A percentile compares a stretch with the other conserved stretches of the same genome.
Conservation (phyloP, 2,329 filamentous ascomycete genomes). For the Ascochyta koolunga region DNA sequence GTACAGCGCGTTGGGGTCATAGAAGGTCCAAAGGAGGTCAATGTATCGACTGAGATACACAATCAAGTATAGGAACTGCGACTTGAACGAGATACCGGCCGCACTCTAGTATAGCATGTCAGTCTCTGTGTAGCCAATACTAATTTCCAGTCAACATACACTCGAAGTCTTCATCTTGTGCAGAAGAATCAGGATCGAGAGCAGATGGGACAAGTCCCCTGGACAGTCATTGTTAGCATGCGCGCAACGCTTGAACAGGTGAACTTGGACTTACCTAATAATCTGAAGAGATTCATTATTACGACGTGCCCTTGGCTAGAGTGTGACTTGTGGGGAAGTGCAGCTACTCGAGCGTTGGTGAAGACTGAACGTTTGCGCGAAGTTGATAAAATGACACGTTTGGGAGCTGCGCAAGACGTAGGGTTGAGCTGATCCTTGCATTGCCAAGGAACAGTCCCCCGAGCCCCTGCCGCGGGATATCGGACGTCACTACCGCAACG, state of each 20-base stretch:
- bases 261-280: slow-evolving; percentile 61
- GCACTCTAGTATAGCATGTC: slow-evolving; percentile 66
- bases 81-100: slow-evolving; percentile 98
- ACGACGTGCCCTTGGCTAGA: slow-evolving; percentile 29
- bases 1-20: slow-evolving; percentile 72
- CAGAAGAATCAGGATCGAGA: slow-evolving; percentile 91
- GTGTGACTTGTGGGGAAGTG: slow-evolving; percentile 22
- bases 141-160: slow-evolving; percentile 59
- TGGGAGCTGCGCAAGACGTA: slow-evolving; percentile 33
- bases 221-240: slow-evolving; percentile 31
- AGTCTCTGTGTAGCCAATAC: not conserved
- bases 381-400: slow-evolving; percentile 47
- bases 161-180: slow-evolving; percentile 93
- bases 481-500: slow-evolving; percentile 25
- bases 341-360: slow-evolving; percentile 22
- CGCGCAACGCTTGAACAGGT: slow-evolving; percentile 17
- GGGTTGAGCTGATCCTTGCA: slow-evolving; percentile 39
- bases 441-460: slow-evolving; percentile 25
- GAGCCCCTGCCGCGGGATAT: slow-evolving; percentile 27
- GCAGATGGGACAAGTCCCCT: slow-evolving; percentile 95
- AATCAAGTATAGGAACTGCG: slow-evolving; percentile 90
- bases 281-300: slow-evolving; percentile 73
- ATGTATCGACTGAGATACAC: slow-evolving; percentile 96
- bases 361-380: slow-evolving; percentile 13
- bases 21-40: slow-evolving; percentile 83